Evolutionary conservation across 2,329 filamentous ascomycete genomes (phyloP).

Genomic region (Plectosphaerella sp.): DNA sequence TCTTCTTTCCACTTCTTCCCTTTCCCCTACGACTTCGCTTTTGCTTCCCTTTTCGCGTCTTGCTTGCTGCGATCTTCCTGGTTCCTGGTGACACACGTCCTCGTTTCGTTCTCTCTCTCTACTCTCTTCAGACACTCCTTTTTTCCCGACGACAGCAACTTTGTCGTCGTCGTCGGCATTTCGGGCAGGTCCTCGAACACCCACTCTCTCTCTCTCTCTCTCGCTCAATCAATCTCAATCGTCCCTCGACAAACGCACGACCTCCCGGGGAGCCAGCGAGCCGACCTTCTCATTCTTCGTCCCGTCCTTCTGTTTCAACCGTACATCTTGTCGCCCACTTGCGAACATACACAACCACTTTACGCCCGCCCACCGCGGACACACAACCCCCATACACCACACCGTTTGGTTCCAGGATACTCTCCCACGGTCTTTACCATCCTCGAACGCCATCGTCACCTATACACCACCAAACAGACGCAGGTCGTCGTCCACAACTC

Average conservation of each 20-base stretch:
- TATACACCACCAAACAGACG: conserved; percentile 19
- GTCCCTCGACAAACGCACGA: no score
- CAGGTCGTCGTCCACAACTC: conserved; percentile 26
- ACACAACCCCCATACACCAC: no score
- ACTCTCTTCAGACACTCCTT: background rate
- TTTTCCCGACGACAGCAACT: no score
- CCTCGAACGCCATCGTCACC: conserved; percentile 4
- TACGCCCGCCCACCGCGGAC: no score
- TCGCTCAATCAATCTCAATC: no score
- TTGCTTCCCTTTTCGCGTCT: background rate
- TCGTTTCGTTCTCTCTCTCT: conserved; percentile 1
- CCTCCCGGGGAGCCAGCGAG: no score
- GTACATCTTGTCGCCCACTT: no score
- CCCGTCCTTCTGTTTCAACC: no score
- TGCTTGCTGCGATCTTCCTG: background rate
- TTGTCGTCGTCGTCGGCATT: background rate
- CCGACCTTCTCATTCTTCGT: no score
- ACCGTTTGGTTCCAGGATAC: no score
- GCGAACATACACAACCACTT: no score
- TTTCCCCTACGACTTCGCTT: conserved; percentile 14
- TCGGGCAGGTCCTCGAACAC: background rate
- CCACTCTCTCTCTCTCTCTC: no score
- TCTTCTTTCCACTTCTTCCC: conserved; percentile 14
- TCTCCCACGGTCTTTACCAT: conserved; percentile 10
- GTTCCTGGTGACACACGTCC: background rate